Conservation (phyloP, 2,329 filamentous ascomycete species). For the Botrytis elliptica region DNA sequence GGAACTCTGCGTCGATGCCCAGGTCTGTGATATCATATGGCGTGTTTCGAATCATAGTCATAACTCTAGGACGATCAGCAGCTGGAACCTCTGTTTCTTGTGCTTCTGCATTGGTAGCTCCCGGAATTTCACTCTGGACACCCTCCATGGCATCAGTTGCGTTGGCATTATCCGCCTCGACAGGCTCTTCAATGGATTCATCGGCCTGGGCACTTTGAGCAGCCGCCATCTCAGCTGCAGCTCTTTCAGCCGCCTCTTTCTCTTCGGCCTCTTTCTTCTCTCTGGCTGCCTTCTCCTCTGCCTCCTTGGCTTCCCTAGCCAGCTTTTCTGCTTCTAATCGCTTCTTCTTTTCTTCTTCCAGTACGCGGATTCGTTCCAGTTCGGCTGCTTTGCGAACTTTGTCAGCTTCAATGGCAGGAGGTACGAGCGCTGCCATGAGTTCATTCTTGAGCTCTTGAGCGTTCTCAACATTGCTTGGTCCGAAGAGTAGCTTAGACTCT, state of each 20-base stretch:
- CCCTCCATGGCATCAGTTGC: slow-evolving; percentile 64
- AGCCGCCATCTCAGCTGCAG: slow-evolving; percentile 50
- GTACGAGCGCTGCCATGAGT: slow-evolving; percentile 72
- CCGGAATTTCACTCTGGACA: slow-evolving; percentile 55
- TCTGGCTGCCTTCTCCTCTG: slow-evolving; percentile 62
- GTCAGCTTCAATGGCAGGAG: slow-evolving; percentile 79
- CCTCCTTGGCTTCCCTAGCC: slow-evolving; percentile 68
- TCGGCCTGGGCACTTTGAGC: slow-evolving; percentile 49
- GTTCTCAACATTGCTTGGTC: slow-evolving; percentile 65
- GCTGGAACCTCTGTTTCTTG: slow-evolving; percentile 43
- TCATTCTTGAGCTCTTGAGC: slow-evolving; percentile 64
- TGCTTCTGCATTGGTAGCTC: neutral
- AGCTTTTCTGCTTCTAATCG: slow-evolving; percentile 65
- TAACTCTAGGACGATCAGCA: slow-evolving; percentile 61
- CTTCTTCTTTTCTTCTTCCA: slow-evolving; percentile 60
- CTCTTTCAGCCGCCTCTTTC: slow-evolving; percentile 60
- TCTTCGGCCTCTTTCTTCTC: slow-evolving; percentile 73
- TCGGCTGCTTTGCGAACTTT: slow-evolving; percentile 64
- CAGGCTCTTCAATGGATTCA: slow-evolving; percentile 37
- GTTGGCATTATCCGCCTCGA: slow-evolving; percentile 29
- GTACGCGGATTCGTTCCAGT: slow-evolving; percentile 54
- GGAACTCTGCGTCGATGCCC: slow-evolving; percentile 90
- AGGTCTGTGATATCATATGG: slow-evolving; percentile 91
- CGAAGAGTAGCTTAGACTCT: slow-evolving; percentile 85
- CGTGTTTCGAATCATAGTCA: slow-evolving; percentile 80